Evolutionary conservation across 75 land plant genomes (phyloP).

Genomic region (Ceratopteris richardii): DNA sequence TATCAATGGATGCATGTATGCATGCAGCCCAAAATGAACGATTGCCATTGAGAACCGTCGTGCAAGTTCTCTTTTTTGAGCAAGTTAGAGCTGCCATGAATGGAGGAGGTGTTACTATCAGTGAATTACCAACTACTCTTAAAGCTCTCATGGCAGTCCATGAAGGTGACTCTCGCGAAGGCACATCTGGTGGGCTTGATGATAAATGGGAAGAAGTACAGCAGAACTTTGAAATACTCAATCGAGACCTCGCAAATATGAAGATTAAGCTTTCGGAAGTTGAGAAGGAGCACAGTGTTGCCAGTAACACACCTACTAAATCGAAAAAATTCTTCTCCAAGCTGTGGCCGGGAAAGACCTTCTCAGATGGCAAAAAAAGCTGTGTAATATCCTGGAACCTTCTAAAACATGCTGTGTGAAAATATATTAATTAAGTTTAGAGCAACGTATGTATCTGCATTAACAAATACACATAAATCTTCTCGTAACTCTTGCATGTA

Average conservation of each 20-base stretch:
- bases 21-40: slow-evolving; percentile 81
- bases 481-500: no score
- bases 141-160: slow-evolving; percentile 32
- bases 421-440: background rate
- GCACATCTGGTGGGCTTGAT: slow-evolving; percentile 46
- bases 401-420: background rate
- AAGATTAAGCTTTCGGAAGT: slow-evolving; percentile 38
- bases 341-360: slow-evolving; percentile 46
- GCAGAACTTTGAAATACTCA: slow-evolving; percentile 45
- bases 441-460: background rate
- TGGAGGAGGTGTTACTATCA: slow-evolving; percentile 29
- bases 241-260: slow-evolving; percentile 45
- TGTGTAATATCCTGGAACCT: background rate
- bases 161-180: slow-evolving; percentile 46
- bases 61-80: slow-evolving; percentile 92
- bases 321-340: slow-evolving; percentile 52
- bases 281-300: slow-evolving; percentile 30
- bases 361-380: slow-evolving; percentile 42
- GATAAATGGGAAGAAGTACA: slow-evolving; percentile 60
- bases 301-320: slow-evolving; percentile 22
- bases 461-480: background rate
- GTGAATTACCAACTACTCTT: slow-evolving; percentile 41
- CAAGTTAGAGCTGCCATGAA: slow-evolving; percentile 56
- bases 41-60: slow-evolving; percentile 58
- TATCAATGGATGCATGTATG: slow-evolving; percentile 70